Conservation (phyloP, 2,329 filamentous ascomycete genomes). For the Amphichorda felina region DNA sequence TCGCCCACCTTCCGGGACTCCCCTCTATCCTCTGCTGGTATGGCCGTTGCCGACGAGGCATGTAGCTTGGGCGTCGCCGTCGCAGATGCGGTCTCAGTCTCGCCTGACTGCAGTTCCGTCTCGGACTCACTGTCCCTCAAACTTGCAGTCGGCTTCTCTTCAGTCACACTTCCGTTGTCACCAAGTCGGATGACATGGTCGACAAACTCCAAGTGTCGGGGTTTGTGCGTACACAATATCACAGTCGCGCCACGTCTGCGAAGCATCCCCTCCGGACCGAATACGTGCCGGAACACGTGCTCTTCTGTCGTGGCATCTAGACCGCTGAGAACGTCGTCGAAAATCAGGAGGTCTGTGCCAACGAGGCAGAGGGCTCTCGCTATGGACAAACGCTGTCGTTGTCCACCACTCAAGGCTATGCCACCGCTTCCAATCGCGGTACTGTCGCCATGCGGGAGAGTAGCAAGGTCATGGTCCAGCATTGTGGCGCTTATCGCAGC, state of each 20-base stretch:
- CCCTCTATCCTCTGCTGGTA: neutral
- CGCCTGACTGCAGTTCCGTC: constrained; percentile 4
- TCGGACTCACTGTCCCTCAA: neutral
- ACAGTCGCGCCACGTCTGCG: constrained; percentile 23
- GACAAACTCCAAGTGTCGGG: constrained; percentile 18
- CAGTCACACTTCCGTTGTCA: constrained; percentile 15
- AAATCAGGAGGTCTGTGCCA: constrained; percentile 22
- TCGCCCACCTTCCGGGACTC: neutral
- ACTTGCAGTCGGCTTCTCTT: neutral
- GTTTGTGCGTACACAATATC: constrained; percentile 24
- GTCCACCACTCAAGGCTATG: constrained; percentile 29
- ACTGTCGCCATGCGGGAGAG: constrained; percentile 20
- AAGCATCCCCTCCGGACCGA: constrained; percentile 27
- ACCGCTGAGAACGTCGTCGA: constrained; percentile 33
- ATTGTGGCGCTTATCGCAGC: constrained; percentile 20
- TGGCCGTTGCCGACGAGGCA: too few species aligned
- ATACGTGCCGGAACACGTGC: constrained; percentile 27
- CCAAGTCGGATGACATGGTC: constrained; percentile 36
- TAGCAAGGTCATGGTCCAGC: constrained; percentile 16
- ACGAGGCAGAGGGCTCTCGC: constrained; percentile 32
- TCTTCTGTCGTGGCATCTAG: constrained; percentile 31
- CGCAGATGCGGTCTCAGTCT: neutral
- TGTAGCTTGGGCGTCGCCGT: too few species aligned
- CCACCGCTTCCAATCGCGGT: constrained; percentile 27
- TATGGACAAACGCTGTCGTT: constrained; percentile 22